A percentile compares a stretch with the other conserved stretches of the same genome.
Conservation (phyloP, 352 stramenopile genomes). For the Phytophthora kernoviae region DNA sequence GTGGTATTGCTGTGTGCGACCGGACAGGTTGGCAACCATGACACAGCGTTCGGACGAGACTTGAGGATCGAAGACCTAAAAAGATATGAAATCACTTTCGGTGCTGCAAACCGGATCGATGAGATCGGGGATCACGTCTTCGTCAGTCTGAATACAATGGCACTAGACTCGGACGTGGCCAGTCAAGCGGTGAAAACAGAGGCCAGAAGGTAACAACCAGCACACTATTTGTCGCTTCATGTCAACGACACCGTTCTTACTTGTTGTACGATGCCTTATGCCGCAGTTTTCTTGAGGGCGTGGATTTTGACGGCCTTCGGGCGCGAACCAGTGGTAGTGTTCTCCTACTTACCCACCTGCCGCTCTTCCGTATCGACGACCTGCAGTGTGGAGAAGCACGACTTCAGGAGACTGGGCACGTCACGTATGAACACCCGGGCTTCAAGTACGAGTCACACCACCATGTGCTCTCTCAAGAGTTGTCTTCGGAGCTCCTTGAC, state of each 20-base stretch:
- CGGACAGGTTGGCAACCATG: slow-evolving; percentile 80
- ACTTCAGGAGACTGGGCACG: slow-evolving; percentile 54
- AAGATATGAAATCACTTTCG: slow-evolving; percentile 68
- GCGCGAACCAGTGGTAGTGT: slow-evolving; percentile 32
- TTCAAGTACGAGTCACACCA: slow-evolving; percentile 69
- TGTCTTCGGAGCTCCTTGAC: slow-evolving; percentile 57
- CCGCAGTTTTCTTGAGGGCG: slow-evolving; percentile 49
- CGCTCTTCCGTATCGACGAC: slow-evolving; percentile 63
- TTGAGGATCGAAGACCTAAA: slow-evolving; percentile 45
- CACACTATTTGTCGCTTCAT: background rate
- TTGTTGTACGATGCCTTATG: background rate
- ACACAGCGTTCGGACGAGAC: slow-evolving; percentile 66
- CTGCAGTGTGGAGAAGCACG: slow-evolving; percentile 57
- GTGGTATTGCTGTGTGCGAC: background rate
- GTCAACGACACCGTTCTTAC: background rate
- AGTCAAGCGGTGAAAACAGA: slow-evolving; percentile 53
- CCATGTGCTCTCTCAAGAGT: slow-evolving; percentile 65
- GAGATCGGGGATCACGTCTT: slow-evolving; percentile 59
- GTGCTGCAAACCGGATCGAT: slow-evolving; percentile 53
- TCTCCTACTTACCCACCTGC: slow-evolving; percentile 67
- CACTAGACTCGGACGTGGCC: slow-evolving; percentile 62
- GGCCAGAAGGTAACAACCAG: slow-evolving; percentile 43
- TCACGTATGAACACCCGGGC: slow-evolving; percentile 79
- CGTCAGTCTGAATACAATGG: slow-evolving; percentile 81
- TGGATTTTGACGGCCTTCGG: slow-evolving; percentile 37